Evolutionary conservation across 1,284 basidiomycete species (phyloP).

Genomic region (Leccinum pseudoinsigne): DNA sequence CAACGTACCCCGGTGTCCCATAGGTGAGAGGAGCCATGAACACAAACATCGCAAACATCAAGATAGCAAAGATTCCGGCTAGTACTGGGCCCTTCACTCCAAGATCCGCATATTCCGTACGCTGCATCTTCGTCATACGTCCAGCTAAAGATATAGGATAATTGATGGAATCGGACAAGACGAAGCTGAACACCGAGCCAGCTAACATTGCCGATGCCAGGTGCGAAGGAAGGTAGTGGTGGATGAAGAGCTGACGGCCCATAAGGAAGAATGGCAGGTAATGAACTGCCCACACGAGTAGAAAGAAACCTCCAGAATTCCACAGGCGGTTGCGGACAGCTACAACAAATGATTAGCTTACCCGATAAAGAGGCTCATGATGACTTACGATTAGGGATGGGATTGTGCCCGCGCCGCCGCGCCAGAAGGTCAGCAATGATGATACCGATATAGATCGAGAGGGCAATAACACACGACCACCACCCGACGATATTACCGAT

Average conservation of each 20-base stretch:
- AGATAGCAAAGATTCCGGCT: constrained; percentile 57
- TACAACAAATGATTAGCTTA: constrained; percentile 30
- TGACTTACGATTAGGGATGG: constrained; percentile 81
- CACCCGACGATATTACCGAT: constrained; percentile 94
- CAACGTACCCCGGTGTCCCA: constrained; percentile 83
- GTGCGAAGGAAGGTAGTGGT: constrained; percentile 97
- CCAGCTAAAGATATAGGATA: constrained; percentile 82
- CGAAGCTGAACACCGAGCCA: constrained; percentile 90
- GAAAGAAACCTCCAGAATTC: constrained; percentile 96
- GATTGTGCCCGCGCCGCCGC: constrained; percentile 80
- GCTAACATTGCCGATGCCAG: constrained; percentile 90
- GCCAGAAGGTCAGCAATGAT: constrained; percentile 88
- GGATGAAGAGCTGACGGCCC: constrained; percentile 95
- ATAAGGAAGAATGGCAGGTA: constrained; percentile 99
- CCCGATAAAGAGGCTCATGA: background rate
- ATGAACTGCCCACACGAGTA: constrained; percentile 93
- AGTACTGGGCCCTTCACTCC: constrained; percentile 66
- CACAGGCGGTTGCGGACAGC: constrained; percentile 90
- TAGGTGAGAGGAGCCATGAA: constrained; percentile 90
- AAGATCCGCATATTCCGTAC: constrained; percentile 69
- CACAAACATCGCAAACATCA: constrained; percentile 67
- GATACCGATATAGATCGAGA: constrained; percentile 90
- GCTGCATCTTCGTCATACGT: constrained; percentile 59
- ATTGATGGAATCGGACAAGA: constrained; percentile 91
- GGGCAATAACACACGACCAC: constrained; percentile 88